phyloP scores from a whole-genome alignment of 306 rosid genomes.

The Cucurbita ficifolia region DNA sequence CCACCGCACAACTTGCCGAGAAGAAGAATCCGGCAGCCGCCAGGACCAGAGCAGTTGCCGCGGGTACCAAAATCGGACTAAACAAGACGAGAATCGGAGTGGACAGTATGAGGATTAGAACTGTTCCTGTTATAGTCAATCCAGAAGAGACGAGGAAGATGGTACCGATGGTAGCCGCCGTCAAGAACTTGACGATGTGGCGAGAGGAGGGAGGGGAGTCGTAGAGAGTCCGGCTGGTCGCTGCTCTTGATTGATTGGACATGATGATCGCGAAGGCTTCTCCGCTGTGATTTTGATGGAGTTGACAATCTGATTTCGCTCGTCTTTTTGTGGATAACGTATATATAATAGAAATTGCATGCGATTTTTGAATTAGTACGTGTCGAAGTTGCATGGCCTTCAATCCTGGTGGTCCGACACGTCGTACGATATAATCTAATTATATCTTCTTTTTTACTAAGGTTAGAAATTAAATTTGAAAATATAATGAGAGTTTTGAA shows the following conservation, averaged over 20 bases:
- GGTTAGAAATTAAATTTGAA: no score
- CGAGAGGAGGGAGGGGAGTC: neutral
- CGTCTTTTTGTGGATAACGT: neutral
- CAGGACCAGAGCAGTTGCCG: neutral
- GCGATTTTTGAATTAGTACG: neutral
- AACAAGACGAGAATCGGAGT: constrained; percentile 2
- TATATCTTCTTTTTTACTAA: no score
- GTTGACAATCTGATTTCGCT: neutral
- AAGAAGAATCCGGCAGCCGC: neutral
- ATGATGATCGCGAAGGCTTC: neutral
- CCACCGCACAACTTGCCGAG: neutral
- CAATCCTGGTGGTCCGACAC: neutral
- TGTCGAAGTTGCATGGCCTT: neutral
- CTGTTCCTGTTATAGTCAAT: constrained; percentile 3
- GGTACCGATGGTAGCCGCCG: neutral
- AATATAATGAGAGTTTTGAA: no score
- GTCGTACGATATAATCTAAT: neutral
- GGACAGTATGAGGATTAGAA: neutral
- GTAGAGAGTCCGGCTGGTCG: neutral
- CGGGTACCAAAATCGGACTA: constrained; percentile 4
- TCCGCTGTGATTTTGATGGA: neutral
- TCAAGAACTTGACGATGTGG: constrained; percentile 5
- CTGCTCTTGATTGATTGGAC: neutral
- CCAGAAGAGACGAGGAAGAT: neutral
- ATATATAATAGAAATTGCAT: no score